Evolutionary conservation across 208 protist species (phyloP), one percentile per base, ranked within the genome.

Genomic region (Spongospora subterranea): DNA sequence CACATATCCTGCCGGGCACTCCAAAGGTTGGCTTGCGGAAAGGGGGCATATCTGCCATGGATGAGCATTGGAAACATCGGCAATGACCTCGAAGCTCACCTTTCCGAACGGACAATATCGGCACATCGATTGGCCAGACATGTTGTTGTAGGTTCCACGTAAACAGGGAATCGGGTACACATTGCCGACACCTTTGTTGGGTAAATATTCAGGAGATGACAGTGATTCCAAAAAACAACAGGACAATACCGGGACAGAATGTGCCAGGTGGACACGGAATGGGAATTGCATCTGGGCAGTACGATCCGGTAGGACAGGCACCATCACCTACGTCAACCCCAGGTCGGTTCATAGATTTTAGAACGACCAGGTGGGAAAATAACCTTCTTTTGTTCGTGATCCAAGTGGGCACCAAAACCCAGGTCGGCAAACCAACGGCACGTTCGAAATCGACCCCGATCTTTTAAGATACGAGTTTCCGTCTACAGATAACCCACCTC

Each of bases 91-190:
- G 6, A 35, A 82, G n/a, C 6, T 6, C 35, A 82, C 71, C 71
- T 40, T 82, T 82, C 71, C 71, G 40, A 82, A 82, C 11, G 71
- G 71, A 82, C 71, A 82, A 82, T 82, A 82, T 43, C n/a, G 71
- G 40, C 71, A 82, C 6, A 82, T 82, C 35, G 71, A 82, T 35
- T 82, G 71, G 11, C 71, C 71, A 82, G n/a, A 45, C 13, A 82
- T 6, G 13, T 40, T 43, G 35, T 82, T 82, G 71, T 45, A 82
- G 6, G 71, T 82, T 6, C 71, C 71, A 45, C 71, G 71, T 39
- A 40, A 43, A 82, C 71, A 82, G 6, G 71, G 71, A 43, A 82
- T 82, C n/a, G 71, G 71, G 35, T 82, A 35, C 6, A n/a, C 6
- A 82, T 82, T 82, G 13, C 71, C 71, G 13, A 43, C 40, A 45